Evolutionary conservation across 306 rosid genomes (phyloP), one percentile per base, ranked within the genome.

Genomic region (Herpetospermum pedunculosum): DNA sequence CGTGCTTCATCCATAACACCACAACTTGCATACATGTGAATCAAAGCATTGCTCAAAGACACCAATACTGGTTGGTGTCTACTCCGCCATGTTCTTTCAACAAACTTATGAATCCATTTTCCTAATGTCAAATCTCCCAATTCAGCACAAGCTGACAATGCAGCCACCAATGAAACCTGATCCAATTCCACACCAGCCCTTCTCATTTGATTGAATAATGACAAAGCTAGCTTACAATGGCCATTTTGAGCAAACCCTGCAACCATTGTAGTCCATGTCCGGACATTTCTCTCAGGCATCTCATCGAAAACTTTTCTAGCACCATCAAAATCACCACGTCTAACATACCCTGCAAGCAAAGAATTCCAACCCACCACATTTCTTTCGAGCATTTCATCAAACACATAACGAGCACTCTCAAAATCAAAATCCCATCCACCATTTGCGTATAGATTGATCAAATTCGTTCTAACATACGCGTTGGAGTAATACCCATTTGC

Each of bases 11-110:
- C 89, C 47, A 80, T 79, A 16, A 83, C 55, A 59, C 92, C 92
- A 76, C 96, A 89, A 60, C 89, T 85, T 5, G 89, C 88, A 69
- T 88, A 88, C 96, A 89, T 92, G 76, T 92, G 96, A n/a, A 92
- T 79, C 62, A 92, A 89, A 12, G 94, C 88, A 77, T 89, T 87
- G 85, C 75, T 76, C 86, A 92, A 68, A 55, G 83, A 85, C 68
- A 88, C 83, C 50, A 78, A 83, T 25, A 83, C 69, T 8, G 77
- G 76, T 12, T n/a, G 58, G 32, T 75, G 63, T 65, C 52, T 77
- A 4, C 47, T 76, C 47, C 63, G 70, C 79, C 84, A 75, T 69
- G 80, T 52, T 75, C 78, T 75, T 8, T 81, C 80, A 37, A 77
- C 73, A 73, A 83, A 84, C 79, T 78, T 3, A 76, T 88, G 96